Evolutionary conservation across 1,284 basidiomycete species (phyloP).

Genomic region (Singerocomus inundabilis): DNA sequence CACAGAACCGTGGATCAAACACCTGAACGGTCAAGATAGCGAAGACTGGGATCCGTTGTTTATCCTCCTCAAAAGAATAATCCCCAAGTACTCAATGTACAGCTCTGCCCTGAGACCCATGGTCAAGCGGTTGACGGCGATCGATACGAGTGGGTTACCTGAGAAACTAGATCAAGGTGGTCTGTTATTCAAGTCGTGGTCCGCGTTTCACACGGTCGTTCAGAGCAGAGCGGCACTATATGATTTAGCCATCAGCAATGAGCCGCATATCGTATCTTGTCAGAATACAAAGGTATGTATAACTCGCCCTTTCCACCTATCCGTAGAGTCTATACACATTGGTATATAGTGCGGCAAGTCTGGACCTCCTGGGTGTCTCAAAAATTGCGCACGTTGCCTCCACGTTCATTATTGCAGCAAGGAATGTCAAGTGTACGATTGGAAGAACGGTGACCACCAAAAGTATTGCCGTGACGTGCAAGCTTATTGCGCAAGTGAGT

Average conservation of each 20-base stretch:
- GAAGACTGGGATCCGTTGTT: slow-evolving; percentile 34
- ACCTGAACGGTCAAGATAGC: slow-evolving; percentile 17
- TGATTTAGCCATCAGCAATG: slow-evolving; percentile 3
- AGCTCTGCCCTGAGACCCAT: slow-evolving; percentile 18
- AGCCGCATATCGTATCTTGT: slow-evolving; percentile 24
- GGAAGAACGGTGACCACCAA: slow-evolving; percentile 28
- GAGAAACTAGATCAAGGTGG: slow-evolving; percentile 20
- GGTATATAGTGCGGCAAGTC: slow-evolving; percentile 25
- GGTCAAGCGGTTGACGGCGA: slow-evolving; percentile 12
- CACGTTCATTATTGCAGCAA: slow-evolving; percentile 33
- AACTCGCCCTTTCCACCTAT: neutral
- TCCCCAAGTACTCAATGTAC: slow-evolving; percentile 32
- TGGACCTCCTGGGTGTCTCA: slow-evolving; percentile 28
- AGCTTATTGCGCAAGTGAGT: slow-evolving; percentile 26
- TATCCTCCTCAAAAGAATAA: slow-evolving; percentile 23
- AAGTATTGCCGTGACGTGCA: slow-evolving; percentile 30
- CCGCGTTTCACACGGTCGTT: slow-evolving; percentile 21
- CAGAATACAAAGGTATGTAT: slow-evolving; percentile 28
- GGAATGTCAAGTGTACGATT: slow-evolving; percentile 33
- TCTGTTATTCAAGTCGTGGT: slow-evolving; percentile 20
- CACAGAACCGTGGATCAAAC: slow-evolving; percentile 27
- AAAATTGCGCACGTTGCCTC: slow-evolving; percentile 28
- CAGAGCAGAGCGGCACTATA: slow-evolving; percentile 16
- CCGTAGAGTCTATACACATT: neutral
- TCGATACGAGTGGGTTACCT: slow-evolving; percentile 15